Percentiles rank a stretch among this genome's conserved stretches.
Evolutionary conservation across 257 asterid species (phyloP).

Genomic region (Nicotiana obtusifolia): DNA sequence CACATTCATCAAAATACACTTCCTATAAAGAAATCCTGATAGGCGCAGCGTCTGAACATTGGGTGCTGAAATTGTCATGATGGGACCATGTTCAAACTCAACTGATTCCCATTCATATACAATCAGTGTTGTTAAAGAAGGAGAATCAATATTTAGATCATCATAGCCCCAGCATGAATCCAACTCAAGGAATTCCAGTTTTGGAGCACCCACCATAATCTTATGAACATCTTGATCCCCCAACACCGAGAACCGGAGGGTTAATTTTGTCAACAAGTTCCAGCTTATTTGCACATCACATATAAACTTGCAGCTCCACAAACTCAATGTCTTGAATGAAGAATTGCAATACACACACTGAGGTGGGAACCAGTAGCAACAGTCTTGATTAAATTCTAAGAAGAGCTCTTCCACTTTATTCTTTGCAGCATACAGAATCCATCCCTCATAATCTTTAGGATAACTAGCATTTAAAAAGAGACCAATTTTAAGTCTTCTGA

Average conservation of each 20-base stretch:
- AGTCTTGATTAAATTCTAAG: not conserved
- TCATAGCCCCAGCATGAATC: not conserved
- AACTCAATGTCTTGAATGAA: not conserved
- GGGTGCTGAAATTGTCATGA: slow-evolving; percentile 7
- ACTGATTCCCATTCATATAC: too few relatives aligned
- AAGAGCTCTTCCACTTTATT: slow-evolving; percentile 5
- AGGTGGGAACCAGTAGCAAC: not conserved
- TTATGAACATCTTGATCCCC: not conserved
- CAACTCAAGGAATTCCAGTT: not conserved
- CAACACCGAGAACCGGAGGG: not conserved
- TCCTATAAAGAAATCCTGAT: slow-evolving; percentile 1
- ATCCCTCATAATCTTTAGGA: not conserved
- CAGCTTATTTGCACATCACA: not conserved
- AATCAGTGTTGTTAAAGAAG: slow-evolving; percentile 2
- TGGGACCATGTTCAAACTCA: not conserved
- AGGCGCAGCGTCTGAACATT: not conserved
- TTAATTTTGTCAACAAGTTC: slow-evolving; percentile 8
- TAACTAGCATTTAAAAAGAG: not conserved
- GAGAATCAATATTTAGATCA: not conserved
- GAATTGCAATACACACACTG: not conserved
- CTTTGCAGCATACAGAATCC: not conserved
- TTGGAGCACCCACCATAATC: slow-evolving; percentile 6
- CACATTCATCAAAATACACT: not conserved
- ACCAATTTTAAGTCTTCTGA: not conserved
- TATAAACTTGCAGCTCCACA: not conserved